Evolutionary conservation across 2,329 filamentous ascomycete genomes (phyloP).

Genomic region (Pseudogymnoascus sp.): DNA sequence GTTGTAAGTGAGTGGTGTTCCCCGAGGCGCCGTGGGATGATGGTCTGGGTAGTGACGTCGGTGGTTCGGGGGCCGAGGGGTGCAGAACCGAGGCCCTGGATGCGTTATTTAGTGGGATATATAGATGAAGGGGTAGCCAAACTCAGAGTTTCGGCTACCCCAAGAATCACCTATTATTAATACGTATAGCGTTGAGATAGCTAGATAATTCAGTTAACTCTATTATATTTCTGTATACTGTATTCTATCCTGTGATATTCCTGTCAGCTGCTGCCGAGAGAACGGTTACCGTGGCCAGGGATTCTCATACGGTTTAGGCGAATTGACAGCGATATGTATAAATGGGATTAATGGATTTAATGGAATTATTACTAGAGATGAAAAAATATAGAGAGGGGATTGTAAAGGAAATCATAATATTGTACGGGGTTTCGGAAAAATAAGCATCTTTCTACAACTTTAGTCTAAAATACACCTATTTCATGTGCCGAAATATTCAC

Average conservation of each 20-base stretch:
- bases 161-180: too few relatives aligned
- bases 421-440: too few relatives aligned
- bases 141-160: too few relatives aligned
- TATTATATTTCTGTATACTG: too few relatives aligned
- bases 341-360: neutral
- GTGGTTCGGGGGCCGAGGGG: neutral
- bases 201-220: too few relatives aligned
- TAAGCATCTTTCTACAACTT: too few relatives aligned
- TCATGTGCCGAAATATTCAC: neutral
- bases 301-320: too few relatives aligned
- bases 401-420: neutral
- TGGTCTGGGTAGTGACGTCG: neutral
- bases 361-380: neutral
- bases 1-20: neutral
- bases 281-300: too few relatives aligned
- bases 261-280: too few relatives aligned
- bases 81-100: neutral
- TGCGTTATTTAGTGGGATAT: neutral
- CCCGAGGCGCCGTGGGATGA: neutral
- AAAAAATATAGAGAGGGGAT: neutral
- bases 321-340: neutral
- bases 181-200: too few relatives aligned
- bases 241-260: too few relatives aligned
- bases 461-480: neutral
- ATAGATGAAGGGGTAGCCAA: too few relatives aligned